A percentile compares a stretch with the other conserved stretches of the same genome.
These are phyloP conservation scores for Yarrowia porcina DNA, from an alignment of 805 yeast species.

Conservation along the genomic window DNA sequence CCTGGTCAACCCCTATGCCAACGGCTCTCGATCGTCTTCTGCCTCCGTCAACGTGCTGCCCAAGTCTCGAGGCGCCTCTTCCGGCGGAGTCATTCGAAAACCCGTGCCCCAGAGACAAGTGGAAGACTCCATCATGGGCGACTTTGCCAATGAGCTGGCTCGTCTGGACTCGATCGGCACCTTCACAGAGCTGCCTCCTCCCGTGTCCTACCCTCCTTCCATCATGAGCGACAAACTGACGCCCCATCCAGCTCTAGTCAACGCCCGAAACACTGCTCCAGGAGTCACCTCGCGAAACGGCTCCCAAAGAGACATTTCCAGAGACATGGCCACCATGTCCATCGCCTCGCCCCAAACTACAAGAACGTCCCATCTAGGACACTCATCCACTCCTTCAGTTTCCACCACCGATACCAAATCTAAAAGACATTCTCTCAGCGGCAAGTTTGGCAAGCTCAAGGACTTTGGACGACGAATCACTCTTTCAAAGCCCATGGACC, in stretches of 20 bases:
- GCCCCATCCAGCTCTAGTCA: conserved; percentile 17
- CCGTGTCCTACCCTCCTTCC: conserved; percentile 38
- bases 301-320: conserved; percentile 4
- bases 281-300: not conserved
- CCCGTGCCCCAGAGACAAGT: not conserved
- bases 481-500: not conserved
- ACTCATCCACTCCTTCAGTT: not conserved
- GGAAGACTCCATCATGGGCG: not conserved
- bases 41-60: not conserved
- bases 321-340: conserved; percentile 2
- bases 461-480: conserved; percentile 15
- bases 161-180: conserved; percentile 15
- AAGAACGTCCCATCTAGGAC: not conserved
- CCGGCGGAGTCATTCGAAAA: not conserved
- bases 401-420: not conserved
- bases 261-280: conserved; percentile 14
- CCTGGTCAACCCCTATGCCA: conserved; percentile 9
- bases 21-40: not conserved
- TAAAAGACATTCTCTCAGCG: conserved; percentile 6
- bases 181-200: conserved; percentile 39
- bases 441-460: conserved; percentile 21
- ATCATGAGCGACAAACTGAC: not conserved
- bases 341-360: not conserved
- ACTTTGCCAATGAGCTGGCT: conserved; percentile 12
- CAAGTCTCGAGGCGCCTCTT: conserved; percentile 1